phyloP scores from a whole-genome alignment of 495 filamentous ascomycete species.

The Cryomyces minteri region DNA sequence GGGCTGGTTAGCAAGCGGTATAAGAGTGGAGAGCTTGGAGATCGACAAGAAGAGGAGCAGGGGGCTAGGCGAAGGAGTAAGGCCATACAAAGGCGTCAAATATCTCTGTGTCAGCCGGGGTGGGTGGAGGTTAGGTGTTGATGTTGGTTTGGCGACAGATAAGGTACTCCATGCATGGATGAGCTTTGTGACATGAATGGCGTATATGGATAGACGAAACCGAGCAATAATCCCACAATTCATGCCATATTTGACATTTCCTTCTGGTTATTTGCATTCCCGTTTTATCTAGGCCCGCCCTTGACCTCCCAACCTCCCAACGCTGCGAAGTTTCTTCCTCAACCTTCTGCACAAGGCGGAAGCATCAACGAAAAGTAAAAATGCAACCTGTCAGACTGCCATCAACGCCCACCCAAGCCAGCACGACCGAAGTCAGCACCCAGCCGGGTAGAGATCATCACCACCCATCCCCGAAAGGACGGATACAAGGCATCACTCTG shows the following conservation, averaged over 20 bases:
- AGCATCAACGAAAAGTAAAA: too few relatives aligned
- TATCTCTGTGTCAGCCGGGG: slow-evolving; percentile 79
- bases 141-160: neutral
- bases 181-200: too few relatives aligned
- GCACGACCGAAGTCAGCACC: slow-evolving; percentile 43
- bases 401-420: slow-evolving; percentile 43
- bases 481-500: slow-evolving; percentile 51
- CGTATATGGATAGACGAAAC: too few relatives aligned
- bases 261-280: too few relatives aligned
- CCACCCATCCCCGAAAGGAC: slow-evolving; percentile 36
- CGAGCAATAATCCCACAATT: too few relatives aligned
- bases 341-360: too few relatives aligned
- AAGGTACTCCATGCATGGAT: too few relatives aligned
- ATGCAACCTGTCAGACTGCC: slow-evolving; percentile 47
- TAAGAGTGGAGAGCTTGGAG: slow-evolving; percentile 76
- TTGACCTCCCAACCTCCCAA: too few relatives aligned
- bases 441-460: slow-evolving; percentile 55
- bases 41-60: slow-evolving; percentile 73
- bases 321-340: too few relatives aligned
- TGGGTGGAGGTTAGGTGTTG: slow-evolving; percentile 69
- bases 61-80: slow-evolving; percentile 71
- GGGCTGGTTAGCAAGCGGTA: slow-evolving; percentile 88
- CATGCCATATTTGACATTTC: too few relatives aligned
- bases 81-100: slow-evolving; percentile 96
- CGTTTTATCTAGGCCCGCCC: too few relatives aligned